Evolutionary conservation across 805 yeast species (phyloP).

Genomic region (Yamadazyma scolyti): DNA sequence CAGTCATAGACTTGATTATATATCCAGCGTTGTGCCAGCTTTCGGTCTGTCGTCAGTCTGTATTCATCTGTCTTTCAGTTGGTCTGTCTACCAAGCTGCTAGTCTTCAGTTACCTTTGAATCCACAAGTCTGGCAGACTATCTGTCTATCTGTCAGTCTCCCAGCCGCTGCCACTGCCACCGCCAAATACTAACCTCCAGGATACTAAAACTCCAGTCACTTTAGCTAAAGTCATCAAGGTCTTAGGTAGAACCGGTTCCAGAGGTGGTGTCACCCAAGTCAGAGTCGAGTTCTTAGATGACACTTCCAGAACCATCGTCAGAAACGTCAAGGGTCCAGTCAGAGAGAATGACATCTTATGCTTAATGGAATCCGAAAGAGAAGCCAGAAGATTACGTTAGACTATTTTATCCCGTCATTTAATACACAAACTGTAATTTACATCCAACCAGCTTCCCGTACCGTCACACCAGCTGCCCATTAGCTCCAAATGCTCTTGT

Average conservation of each 20-base stretch:
- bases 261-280: slow-evolving; percentile 85
- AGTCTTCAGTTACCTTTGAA: too few relatives aligned
- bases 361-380: slow-evolving; percentile 99
- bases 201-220: slow-evolving; percentile 82
- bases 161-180: too few relatives aligned
- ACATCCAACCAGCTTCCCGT: too few relatives aligned
- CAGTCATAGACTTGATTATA: too few relatives aligned
- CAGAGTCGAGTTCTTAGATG: slow-evolving; percentile 48
- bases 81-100: too few relatives aligned
- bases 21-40: too few relatives aligned
- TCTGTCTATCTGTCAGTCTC: too few relatives aligned
- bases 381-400: slow-evolving; percentile 96
- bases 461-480: too few relatives aligned
- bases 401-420: slow-evolving; percentile 16
- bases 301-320: slow-evolving; percentile 46
- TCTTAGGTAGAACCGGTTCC: slow-evolving; percentile 99
- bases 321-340: slow-evolving; percentile 51
- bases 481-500: too few relatives aligned
- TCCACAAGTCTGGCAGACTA: too few relatives aligned
- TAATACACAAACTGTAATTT: slow-evolving; percentile 7
- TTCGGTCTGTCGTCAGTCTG: too few relatives aligned
- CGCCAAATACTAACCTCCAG: slow-evolving; percentile 18
- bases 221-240: slow-evolving; percentile 99
- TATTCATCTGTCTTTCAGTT: too few relatives aligned
- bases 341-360: slow-evolving; percentile 83